These are phyloP conservation scores for Plasmodium relictum DNA, from an alignment of 169 alveolate genomes.

Conservation along the genomic window DNA sequence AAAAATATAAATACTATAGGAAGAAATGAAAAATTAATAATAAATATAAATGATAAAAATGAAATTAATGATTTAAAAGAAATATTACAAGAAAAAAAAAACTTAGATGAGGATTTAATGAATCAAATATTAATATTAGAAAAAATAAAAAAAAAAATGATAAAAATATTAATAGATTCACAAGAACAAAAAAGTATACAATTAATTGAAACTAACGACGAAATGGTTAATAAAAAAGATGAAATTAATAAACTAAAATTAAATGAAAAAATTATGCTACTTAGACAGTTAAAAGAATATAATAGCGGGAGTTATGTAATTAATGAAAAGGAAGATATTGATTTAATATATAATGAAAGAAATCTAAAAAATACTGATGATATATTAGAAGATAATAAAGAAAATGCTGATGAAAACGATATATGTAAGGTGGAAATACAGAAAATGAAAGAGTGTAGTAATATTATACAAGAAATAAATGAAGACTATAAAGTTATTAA, in stretches of 20 bases:
- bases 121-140: constrained; percentile 20
- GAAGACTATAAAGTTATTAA: not conserved
- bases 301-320: constrained; percentile 1
- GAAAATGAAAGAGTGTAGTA: not conserved
- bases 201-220: not conserved
- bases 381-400: not conserved
- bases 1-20: too few species aligned
- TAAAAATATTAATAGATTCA: constrained; percentile 2
- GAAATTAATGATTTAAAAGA: constrained; percentile 21
- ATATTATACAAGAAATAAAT: not conserved
- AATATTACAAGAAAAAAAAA: not conserved
- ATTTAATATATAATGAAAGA: not conserved
- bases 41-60: constrained; percentile 4
- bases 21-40: constrained; percentile 6
- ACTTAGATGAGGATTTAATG: constrained; percentile 21
- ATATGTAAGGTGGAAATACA: not conserved
- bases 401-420: not conserved
- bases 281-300: constrained; percentile 20
- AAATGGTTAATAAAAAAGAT: not conserved
- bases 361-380: not conserved
- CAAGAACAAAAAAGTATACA: not conserved
- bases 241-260: not conserved
- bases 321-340: not conserved
- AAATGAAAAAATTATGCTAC: constrained; percentile 19
- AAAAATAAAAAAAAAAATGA: constrained; percentile 9